These are phyloP conservation scores for Gleditsia sinensis DNA, from an alignment of 306 rosid species.

Conservation along the genomic window DNA sequence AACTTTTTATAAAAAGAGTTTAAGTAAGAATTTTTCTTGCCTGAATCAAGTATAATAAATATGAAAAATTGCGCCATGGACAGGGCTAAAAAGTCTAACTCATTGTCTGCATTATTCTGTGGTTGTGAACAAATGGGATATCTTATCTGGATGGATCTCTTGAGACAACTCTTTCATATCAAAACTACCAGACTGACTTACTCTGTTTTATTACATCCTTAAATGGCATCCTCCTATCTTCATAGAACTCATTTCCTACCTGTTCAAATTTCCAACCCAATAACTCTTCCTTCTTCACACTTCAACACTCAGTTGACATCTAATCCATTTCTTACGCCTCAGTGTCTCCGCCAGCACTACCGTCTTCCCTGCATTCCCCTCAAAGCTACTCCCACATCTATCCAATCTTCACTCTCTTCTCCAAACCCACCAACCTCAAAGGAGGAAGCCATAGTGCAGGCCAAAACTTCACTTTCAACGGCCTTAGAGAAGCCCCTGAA, in stretches of 20 bases:
- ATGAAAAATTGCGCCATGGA: no score
- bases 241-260: conserved; percentile 40
- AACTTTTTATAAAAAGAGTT: no score
- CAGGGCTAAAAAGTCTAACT: no score
- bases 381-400: conserved; percentile 37
- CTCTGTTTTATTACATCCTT: not conserved
- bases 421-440: conserved; percentile 79
- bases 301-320: conserved; percentile 36
- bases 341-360: conserved; percentile 28
- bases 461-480: conserved; percentile 73
- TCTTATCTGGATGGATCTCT: conserved; percentile 45
- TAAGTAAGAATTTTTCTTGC: no score
- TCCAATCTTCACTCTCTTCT: conserved; percentile 57
- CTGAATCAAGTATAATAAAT: no score
- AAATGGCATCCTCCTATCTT: conserved; percentile 66
- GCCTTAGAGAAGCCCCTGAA: conserved; percentile 81
- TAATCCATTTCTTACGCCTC: conserved; percentile 28
- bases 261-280: conserved; percentile 38
- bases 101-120: not conserved
- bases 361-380: conserved; percentile 35
- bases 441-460: conserved; percentile 78
- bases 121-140: conserved; percentile 26
- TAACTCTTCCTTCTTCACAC: conserved; percentile 31
- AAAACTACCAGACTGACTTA: not conserved
- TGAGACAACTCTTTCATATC: conserved; percentile 18